Evolutionary conservation across 129 eudicot species (phyloP).

Genomic region (Mikania micrantha): DNA sequence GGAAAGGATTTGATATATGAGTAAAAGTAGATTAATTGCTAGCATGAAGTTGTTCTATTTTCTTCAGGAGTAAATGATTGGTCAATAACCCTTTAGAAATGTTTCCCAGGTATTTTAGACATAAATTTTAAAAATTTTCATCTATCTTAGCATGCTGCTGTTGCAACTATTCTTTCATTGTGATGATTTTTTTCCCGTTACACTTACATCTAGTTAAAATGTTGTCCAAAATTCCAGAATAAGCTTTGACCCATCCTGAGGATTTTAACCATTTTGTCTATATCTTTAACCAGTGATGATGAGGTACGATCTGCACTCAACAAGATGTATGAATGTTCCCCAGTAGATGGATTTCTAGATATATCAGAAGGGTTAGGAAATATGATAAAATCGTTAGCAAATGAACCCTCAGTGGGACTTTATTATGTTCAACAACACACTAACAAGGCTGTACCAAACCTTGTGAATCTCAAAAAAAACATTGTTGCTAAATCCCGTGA

Average conservation of each 20-base stretch:
- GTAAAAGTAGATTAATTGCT: too few relatives aligned
- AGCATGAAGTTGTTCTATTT: too few relatives aligned
- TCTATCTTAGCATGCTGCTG: not conserved
- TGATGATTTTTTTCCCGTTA: not conserved
- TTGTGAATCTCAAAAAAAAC: slow-evolving; percentile 51
- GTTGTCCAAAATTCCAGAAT: not conserved
- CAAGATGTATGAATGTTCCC: slow-evolving; percentile 71
- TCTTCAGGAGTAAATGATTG: too few relatives aligned
- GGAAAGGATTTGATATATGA: not conserved
- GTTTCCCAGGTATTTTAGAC: not conserved
- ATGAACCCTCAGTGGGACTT: slow-evolving; percentile 96
- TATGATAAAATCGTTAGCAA: slow-evolving; percentile 74
- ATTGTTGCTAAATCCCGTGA: slow-evolving; percentile 51
- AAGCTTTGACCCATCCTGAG: not conserved
- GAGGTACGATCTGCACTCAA: slow-evolving; percentile 51
- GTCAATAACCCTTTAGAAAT: too few relatives aligned
- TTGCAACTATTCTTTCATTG: not conserved
- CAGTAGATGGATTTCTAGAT: slow-evolving; percentile 84
- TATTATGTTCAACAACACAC: slow-evolving; percentile 87
- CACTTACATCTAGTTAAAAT: not conserved
- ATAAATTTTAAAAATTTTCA: not conserved
- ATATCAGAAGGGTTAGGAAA: slow-evolving; percentile 70
- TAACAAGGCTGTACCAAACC: slow-evolving; percentile 67
- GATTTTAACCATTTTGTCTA: not conserved
- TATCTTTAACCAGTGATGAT: slow-evolving; percentile 49